phyloP scores from a whole-genome alignment of 805 yeast genomes.

The Candida railenensis region DNA sequence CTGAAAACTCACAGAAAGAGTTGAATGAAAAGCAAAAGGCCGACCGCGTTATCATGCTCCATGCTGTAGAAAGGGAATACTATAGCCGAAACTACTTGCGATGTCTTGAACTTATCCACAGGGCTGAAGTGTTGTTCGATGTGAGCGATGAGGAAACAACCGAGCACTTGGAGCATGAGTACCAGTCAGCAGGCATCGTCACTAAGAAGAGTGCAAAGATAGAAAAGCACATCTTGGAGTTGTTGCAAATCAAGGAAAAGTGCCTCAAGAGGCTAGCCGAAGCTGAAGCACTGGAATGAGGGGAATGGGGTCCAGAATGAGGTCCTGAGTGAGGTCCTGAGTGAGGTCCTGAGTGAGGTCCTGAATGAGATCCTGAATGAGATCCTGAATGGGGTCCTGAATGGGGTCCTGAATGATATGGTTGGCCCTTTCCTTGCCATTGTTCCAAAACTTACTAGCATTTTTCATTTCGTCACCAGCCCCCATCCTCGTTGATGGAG shows the following conservation, averaged over 20 bases:
- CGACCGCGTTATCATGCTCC: constrained; percentile 53
- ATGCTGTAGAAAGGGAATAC: constrained; percentile 64
- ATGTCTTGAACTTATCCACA: constrained; percentile 48
- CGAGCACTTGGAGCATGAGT: constrained; percentile 14
- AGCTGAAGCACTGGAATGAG: too few species aligned
- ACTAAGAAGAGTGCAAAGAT: constrained; percentile 25
- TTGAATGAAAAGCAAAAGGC: constrained; percentile 42
- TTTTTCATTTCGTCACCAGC: neutral
- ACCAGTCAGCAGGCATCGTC: constrained; percentile 4
- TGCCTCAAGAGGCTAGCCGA: constrained; percentile 28
- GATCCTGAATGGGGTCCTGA: too few species aligned
- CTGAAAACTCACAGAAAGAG: constrained; percentile 20
- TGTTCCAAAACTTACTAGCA: neutral
- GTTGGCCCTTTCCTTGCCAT: too few species aligned
- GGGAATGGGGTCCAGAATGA: too few species aligned
- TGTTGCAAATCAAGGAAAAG: constrained; percentile 42
- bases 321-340: neutral
- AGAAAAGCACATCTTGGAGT: constrained; percentile 51
- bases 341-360: neutral
- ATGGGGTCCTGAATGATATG: too few species aligned
- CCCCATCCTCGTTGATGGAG: neutral
- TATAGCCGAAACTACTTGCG: constrained; percentile 49
- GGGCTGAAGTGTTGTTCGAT: constrained; percentile 32
- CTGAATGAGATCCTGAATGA: too few species aligned
- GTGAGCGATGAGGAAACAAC: constrained; percentile 19